Conservation (phyloP, 2,329 filamentous ascomycete species). For the Sclerotiophoma versabilis region DNA sequence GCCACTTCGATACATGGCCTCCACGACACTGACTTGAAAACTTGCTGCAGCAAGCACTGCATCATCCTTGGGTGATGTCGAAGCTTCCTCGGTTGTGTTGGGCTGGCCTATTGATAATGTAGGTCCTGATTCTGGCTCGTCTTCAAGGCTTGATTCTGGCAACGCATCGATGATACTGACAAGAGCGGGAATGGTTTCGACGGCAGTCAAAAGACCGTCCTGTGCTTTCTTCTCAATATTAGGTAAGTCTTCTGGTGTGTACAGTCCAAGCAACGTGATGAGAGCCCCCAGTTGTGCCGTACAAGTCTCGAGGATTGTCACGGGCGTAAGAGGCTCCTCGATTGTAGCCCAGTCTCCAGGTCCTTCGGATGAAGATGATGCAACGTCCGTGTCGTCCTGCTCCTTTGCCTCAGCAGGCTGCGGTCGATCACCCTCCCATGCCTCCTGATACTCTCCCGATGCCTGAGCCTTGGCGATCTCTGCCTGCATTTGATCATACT, state of each 20-base stretch:
- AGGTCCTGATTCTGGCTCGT: slow-evolving; percentile 40
- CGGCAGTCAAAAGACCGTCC: slow-evolving; percentile 60
- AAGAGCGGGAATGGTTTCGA: slow-evolving; percentile 62
- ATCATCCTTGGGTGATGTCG: slow-evolving; percentile 57
- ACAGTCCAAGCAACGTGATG: slow-evolving; percentile 57
- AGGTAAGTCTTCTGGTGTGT: slow-evolving; percentile 55
- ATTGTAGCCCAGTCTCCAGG: slow-evolving; percentile 71
- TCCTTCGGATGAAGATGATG: slow-evolving; percentile 36
- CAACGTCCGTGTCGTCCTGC: slow-evolving; percentile 34
- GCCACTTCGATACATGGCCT: slow-evolving; percentile 62
- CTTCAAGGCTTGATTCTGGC: slow-evolving; percentile 22
- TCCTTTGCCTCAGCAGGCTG: slow-evolving; percentile 7
- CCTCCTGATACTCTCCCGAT: slow-evolving; percentile 30
- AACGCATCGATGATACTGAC: slow-evolving; percentile 48
- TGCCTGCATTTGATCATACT: slow-evolving; percentile 52
- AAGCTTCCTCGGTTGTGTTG: slow-evolving; percentile 31
- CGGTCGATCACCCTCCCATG: slow-evolving; percentile 24
- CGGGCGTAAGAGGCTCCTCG: slow-evolving; percentile 70
- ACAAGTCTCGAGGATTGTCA: slow-evolving; percentile 71
- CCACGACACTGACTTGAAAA: slow-evolving; percentile 64
- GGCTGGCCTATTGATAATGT: slow-evolving; percentile 42
- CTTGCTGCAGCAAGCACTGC: slow-evolving; percentile 62
- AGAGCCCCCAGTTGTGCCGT: slow-evolving; percentile 65
- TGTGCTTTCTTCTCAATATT: slow-evolving; percentile 65
- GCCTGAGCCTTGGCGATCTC: slow-evolving; percentile 43